Conservation (phyloP, 345 rosid genomes). For the Gossypium arboreum region DNA sequence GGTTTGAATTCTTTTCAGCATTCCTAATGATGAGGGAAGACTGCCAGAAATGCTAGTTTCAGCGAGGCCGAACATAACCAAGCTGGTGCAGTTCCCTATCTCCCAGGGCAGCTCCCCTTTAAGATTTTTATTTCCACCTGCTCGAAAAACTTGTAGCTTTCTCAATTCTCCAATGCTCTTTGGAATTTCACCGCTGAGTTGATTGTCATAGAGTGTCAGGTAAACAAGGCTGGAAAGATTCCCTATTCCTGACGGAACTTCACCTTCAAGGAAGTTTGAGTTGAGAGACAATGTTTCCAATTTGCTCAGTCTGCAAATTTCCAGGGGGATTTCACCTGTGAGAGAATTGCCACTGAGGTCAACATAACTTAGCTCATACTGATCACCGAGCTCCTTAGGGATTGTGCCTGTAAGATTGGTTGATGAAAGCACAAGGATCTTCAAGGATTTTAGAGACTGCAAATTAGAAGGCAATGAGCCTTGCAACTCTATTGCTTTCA, state of each 20-base stretch:
- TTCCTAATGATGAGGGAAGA: conserved; percentile 69
- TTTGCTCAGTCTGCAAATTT: conserved; percentile 58
- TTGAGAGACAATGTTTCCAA: conserved; percentile 56
- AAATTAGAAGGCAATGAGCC: conserved; percentile 63
- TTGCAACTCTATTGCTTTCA: conserved; percentile 57
- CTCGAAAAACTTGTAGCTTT: conserved; percentile 55
- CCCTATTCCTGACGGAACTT: conserved; percentile 64
- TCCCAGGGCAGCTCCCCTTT: conserved; percentile 84
- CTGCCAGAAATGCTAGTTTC: conserved; percentile 90
- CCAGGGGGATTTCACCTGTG: conserved; percentile 67
- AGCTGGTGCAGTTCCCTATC: conserved; percentile 78
- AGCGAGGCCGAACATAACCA: conserved; percentile 82
- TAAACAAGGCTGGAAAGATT: conserved; percentile 51
- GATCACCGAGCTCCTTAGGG: conserved; percentile 67
- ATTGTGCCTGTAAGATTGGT: conserved; percentile 69
- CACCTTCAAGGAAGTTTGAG: conserved; percentile 74
- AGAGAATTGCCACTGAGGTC: conserved; percentile 76
- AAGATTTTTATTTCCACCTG: conserved; percentile 86
- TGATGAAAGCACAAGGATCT: conserved; percentile 55
- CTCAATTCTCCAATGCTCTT: conserved; percentile 60
- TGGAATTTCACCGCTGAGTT: conserved; percentile 70
- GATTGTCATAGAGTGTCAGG: conserved; percentile 73
- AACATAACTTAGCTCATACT: conserved; percentile 42
- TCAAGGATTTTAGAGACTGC: conserved; percentile 50
- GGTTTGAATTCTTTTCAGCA: conserved; percentile 66